Evolutionary conservation across 2,329 filamentous ascomycete genomes (phyloP), one percentile per base, ranked within the genome.

Genomic region (Spiromastix sp.): DNA sequence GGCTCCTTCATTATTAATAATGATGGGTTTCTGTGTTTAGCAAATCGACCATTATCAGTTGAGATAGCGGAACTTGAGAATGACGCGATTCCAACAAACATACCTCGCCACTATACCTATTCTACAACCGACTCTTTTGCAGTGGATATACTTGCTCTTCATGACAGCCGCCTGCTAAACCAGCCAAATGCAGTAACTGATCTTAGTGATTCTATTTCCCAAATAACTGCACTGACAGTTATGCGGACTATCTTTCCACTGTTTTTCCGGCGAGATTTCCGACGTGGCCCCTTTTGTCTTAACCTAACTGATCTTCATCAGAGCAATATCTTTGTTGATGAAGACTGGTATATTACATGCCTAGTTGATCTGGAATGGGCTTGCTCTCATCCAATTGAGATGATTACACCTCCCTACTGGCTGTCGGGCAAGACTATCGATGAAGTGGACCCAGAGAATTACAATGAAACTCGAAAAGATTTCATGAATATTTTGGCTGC

Each of bases 271-370:
- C 36, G 40, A 5, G 53, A 57, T 41, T 42, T 59, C 13, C 44
- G 48, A 4, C 40, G 47, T 16, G 58, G 61, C 3, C 57, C 56
- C 1, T 64, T 60, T 39, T 37, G 53, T 18, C 44, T 53, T 17
- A 45, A 34, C 2, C 48, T 65, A 10, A 62, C 57, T 6, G 60
- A 65, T 39, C 44, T 65, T 8, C 54, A 64, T 33, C 46, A 47
- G 30, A 58, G 57, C 37, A 55, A 56, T 21, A 48, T 55, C 12
- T 12, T 33, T n/a, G 31, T 33, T 22, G 31, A 33, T 24, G 21
- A 24, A n/a, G 21, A 24, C 21, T 24, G 21, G 21, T 7, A 24
- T 24, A 24, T 24, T 24, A 24, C 21, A 7, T 7, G 7, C n/a
- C n/a, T 27, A 13, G n/a, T 28, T 27, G 21, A 24, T n/a, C 21